Evolutionary conservation across 192 early-diverging fungal genomes (phyloP).

Genomic region (Dissophora ornata): DNA sequence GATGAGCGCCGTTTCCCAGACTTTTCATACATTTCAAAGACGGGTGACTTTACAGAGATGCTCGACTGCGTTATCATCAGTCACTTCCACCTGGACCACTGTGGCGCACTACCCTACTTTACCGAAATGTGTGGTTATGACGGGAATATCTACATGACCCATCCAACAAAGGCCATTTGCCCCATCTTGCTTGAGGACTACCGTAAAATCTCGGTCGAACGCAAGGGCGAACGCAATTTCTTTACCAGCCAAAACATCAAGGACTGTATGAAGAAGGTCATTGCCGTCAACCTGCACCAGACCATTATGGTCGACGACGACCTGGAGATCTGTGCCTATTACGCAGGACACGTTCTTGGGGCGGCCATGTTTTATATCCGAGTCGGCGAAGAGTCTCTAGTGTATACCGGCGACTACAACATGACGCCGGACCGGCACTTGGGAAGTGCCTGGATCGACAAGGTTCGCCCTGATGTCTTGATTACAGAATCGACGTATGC

Average conservation of each 20-base stretch:
- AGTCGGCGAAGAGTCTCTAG: slow-evolving; percentile 80
- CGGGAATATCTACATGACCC: slow-evolving; percentile 98
- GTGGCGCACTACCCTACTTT: slow-evolving; percentile 95
- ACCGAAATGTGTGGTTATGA: slow-evolving; percentile 95
- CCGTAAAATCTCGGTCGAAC: slow-evolving; percentile 90
- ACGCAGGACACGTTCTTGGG: slow-evolving; percentile 98
- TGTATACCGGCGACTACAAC: slow-evolving; percentile 92
- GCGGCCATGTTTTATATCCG: slow-evolving; percentile 95
- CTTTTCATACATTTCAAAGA: slow-evolving; percentile 90
- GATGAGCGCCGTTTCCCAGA: slow-evolving; percentile 93
- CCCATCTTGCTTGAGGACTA: slow-evolving; percentile 95
- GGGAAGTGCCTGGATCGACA: slow-evolving; percentile 97
- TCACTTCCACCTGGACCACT: slow-evolving; percentile 99
- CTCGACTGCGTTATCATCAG: slow-evolving; percentile 95
- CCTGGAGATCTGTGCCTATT: slow-evolving; percentile 86
- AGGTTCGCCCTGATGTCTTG: slow-evolving; percentile 88
- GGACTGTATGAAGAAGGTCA: slow-evolving; percentile 95
- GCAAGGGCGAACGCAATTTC: slow-evolving; percentile 90
- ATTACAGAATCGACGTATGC: slow-evolving; percentile 99
- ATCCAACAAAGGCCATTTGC: slow-evolving; percentile 95
- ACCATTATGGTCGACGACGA: slow-evolving; percentile 88
- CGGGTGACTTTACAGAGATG: slow-evolving; percentile 81
- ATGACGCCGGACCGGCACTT: slow-evolving; percentile 93
- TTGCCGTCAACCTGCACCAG: slow-evolving; percentile 86
- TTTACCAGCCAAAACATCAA: slow-evolving; percentile 91